phyloP scores from a whole-genome alignment of 805 yeast genomes.

The Cyberlindnera samutprakarnensis region DNA sequence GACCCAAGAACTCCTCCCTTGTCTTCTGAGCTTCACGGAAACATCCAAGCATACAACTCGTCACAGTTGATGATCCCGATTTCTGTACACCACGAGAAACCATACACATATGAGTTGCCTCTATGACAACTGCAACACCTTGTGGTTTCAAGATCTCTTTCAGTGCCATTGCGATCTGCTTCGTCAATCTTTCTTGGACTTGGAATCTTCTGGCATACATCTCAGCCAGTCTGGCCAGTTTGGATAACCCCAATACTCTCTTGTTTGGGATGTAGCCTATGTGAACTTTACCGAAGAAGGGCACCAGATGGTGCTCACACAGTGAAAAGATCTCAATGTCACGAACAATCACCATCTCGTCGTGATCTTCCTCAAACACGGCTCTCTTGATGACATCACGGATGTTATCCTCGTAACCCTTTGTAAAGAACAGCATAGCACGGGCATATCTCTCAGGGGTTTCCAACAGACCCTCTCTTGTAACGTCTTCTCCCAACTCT shows the following conservation, averaged over 20 bases:
- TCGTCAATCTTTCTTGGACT: slow-evolving; percentile 96
- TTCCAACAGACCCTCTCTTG: slow-evolving; percentile 82
- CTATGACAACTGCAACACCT: slow-evolving; percentile 98
- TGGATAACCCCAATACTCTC: slow-evolving; percentile 85
- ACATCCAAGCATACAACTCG: slow-evolving; percentile 96
- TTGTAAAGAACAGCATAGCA: slow-evolving; percentile 92
- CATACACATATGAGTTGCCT: slow-evolving; percentile 99
- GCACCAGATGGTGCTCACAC: slow-evolving; percentile 97
- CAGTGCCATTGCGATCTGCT: slow-evolving; percentile 95
- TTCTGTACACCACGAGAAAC: slow-evolving; percentile 96
- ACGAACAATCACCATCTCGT: slow-evolving; percentile 96
- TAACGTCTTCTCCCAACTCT: slow-evolving; percentile 88
- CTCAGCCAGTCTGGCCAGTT: slow-evolving; percentile 92
- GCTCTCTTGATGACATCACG: slow-evolving; percentile 90
- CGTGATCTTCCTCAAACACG: slow-evolving; percentile 96
- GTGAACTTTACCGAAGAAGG: slow-evolving; percentile 94
- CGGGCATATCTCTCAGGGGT: slow-evolving; percentile 96
- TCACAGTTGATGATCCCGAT: slow-evolving; percentile 86
- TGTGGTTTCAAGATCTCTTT: slow-evolving; percentile 86
- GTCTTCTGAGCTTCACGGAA: slow-evolving; percentile 92
- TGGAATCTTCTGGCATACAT: slow-evolving; percentile 94
- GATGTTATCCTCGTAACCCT: slow-evolving; percentile 93
- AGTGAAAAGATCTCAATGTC: slow-evolving; percentile 88
- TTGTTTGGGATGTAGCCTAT: slow-evolving; percentile 97
- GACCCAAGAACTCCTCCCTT: slow-evolving; percentile 87